A percentile compares a stretch with the other conserved stretches of the same genome.
Evolutionary conservation across 2,329 filamentous ascomycete genomes (phyloP).

Genomic region (Aspergillus uvarum): DNA sequence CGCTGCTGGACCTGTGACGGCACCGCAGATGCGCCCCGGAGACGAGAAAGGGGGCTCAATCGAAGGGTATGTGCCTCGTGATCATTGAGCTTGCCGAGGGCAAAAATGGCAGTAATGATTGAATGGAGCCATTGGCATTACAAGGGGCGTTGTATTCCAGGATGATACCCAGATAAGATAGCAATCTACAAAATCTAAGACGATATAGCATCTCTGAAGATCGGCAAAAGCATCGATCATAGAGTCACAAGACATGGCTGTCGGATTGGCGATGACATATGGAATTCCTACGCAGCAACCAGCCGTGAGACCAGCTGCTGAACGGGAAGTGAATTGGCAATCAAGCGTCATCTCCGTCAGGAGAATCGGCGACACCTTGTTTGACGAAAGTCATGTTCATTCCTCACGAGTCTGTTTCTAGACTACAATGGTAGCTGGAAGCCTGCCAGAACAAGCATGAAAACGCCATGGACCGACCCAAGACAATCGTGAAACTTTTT

Average conservation of each 20-base stretch:
- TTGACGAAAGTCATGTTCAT: constrained; percentile 45
- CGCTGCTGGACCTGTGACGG: constrained; percentile 17
- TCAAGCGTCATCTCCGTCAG: constrained; percentile 78
- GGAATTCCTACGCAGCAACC: neutral
- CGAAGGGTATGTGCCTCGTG: constrained; percentile 42
- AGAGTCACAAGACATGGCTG: neutral
- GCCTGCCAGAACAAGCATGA: constrained; percentile 30
- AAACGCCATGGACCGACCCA: constrained; percentile 33
- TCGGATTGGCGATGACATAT: neutral
- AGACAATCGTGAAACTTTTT: constrained; percentile 30
- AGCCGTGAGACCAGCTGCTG: constrained; percentile 6
- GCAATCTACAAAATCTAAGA: neutral
- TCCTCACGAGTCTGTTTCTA: constrained; percentile 35
- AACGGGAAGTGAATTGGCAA: constrained; percentile 65
- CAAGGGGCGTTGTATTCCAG: constrained; percentile 11
- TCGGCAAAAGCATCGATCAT: neutral
- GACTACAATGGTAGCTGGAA: constrained; percentile 28
- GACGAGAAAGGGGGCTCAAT: constrained; percentile 41
- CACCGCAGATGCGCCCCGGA: constrained; percentile 36
- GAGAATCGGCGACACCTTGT: constrained; percentile 90
- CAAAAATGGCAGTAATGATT: neutral
- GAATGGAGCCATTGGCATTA: neutral
- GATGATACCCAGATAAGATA: constrained; percentile 16
- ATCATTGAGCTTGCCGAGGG: constrained; percentile 10
- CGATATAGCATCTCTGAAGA: neutral